A percentile compares a stretch with the other conserved stretches of the same genome.
Conservation (phyloP, 2,329 filamentous ascomycete species). For the Sporothrix globosa region DNA sequence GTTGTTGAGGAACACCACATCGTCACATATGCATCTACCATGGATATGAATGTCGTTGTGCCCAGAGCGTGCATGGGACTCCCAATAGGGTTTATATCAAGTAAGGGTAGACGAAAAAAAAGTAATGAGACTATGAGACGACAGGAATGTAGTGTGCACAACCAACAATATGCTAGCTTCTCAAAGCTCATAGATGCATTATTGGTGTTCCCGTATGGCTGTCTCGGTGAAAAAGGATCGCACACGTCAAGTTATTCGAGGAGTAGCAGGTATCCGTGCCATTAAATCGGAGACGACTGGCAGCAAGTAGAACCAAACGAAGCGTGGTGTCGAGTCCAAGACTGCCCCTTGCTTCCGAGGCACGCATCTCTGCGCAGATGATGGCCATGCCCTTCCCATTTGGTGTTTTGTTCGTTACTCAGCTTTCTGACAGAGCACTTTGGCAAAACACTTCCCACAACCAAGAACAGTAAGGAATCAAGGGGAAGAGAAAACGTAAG, state of each 20-base stretch:
- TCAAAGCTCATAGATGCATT: background rate
- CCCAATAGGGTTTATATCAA: background rate
- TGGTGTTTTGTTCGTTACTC: slow-evolving; percentile 7
- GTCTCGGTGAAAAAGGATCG: background rate
- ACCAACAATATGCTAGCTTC: background rate
- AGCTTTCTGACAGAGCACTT: slow-evolving; percentile 17
- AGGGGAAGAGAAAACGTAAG: background rate
- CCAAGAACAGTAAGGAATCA: background rate
- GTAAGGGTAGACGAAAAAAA: background rate
- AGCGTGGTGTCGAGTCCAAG: background rate
- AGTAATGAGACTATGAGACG: background rate
- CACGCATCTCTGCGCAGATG: background rate
- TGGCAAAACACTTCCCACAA: background rate
- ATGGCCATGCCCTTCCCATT: background rate
- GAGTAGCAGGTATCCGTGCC: background rate
- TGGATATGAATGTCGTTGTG: slow-evolving; percentile 19
- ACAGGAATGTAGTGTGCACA: background rate
- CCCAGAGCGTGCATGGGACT: slow-evolving; percentile 19
- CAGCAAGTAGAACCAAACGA: background rate
- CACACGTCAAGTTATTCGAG: no score
- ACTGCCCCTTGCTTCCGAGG: slow-evolving; percentile 9
- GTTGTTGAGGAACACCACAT: slow-evolving; percentile 1
- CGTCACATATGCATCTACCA: slow-evolving; percentile 15
- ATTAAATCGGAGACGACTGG: background rate
- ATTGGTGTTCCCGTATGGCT: slow-evolving; percentile 1